These are phyloP conservation scores for Sclerotinia trifoliorum DNA, from an alignment of 2,329 filamentous ascomycete genomes.

Conservation along the genomic window DNA sequence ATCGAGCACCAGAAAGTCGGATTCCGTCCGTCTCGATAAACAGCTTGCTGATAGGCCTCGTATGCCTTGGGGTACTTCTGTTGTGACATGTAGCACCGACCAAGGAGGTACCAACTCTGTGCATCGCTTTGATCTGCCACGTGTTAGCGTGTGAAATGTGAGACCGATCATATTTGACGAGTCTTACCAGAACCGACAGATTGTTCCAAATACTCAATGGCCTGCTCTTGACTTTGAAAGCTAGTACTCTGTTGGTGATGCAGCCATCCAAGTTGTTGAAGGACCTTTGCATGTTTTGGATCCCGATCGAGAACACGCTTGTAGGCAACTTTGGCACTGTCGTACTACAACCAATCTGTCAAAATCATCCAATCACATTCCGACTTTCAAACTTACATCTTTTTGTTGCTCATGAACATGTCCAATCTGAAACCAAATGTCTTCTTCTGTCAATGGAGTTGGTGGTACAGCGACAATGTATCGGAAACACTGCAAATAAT, in stretches of 20 bases:
- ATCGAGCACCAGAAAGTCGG: slow-evolving; percentile 99
- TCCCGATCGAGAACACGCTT: slow-evolving; percentile 90
- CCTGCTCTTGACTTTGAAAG: slow-evolving; percentile 89
- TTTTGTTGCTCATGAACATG: slow-evolving; percentile 99
- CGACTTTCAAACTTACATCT: slow-evolving; percentile 66
- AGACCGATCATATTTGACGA: slow-evolving; percentile 29
- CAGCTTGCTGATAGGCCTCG: slow-evolving; percentile 96
- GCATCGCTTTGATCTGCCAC: slow-evolving; percentile 82
- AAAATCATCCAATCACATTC: slow-evolving; percentile 30
- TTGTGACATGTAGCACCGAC: slow-evolving; percentile 98
- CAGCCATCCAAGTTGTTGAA: slow-evolving; percentile 96
- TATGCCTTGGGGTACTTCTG: slow-evolving; percentile 99
- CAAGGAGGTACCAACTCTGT: slow-evolving; percentile 97
- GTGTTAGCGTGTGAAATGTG: slow-evolving; percentile 38
- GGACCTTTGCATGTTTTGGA: slow-evolving; percentile 93
- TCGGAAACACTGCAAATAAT: slow-evolving; percentile 76
- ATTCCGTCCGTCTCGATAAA: slow-evolving; percentile 95
- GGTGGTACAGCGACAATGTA: slow-evolving; percentile 95
- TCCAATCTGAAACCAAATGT: slow-evolving; percentile 99
- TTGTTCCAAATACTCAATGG: slow-evolving; percentile 96
- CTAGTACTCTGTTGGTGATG: slow-evolving; percentile 93
- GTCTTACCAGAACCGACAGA: slow-evolving; percentile 84
- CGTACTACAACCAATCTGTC: slow-evolving; percentile 61
- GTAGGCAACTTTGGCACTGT: slow-evolving; percentile 89
- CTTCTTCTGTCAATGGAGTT: slow-evolving; percentile 88